Base-by-base conservation (phyloP, 2,329 filamentous ascomycete species). In the Fusarium sarcochroum region DNA sequence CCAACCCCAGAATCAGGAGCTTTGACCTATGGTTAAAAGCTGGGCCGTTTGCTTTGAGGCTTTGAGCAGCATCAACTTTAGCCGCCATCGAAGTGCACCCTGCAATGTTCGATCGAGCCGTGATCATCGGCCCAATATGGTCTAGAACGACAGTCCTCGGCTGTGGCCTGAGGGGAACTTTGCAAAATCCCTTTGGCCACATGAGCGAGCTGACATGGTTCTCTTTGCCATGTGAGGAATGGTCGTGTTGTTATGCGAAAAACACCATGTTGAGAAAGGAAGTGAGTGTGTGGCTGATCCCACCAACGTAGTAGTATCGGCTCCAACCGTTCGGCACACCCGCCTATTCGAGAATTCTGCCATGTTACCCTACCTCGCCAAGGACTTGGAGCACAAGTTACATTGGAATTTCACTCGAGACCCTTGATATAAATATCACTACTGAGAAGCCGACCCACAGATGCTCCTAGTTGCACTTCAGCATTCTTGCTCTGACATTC, bases 41-140 rank as follows among this genome's bases (percentile, higher is more conserved):
- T 52, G 54, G 58, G 54, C 35, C 30, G 14, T 37, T 18, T n/a
- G 41, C 15, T 5, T 30, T 35, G 17, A 17, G n/a, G n/a, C n/a
- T n/a, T n/a, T n/a, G n/a, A n/a, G n/a, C n/a, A n/a, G 14, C 7
- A 17, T 40, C 34, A 32, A 63, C 27, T 63, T 63, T 65, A 65
- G 59, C 62, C 62, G 62, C 23, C 30, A 40, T 32, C 23, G 37
- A 52, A 42, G 15, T 20, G 27, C 21, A 7, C 37, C 17, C 15
- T n/a, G 18, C 20, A 21, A 44, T 51, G 46, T 20, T 38, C 21
- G 18, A 27, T n/a, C 32, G 9, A 27, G 17, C 18, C 4, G 7
- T 30, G n/a, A 20, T 23, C 14, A 18, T 20, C 32, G 21, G n/a
- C 42, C 42, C 25, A 55, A 18, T 11, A 56, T 27, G 20, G 50